Evolutionary conservation across 2,329 filamentous ascomycete genomes (phyloP).

Genomic region (Botrytis deweyae): DNA sequence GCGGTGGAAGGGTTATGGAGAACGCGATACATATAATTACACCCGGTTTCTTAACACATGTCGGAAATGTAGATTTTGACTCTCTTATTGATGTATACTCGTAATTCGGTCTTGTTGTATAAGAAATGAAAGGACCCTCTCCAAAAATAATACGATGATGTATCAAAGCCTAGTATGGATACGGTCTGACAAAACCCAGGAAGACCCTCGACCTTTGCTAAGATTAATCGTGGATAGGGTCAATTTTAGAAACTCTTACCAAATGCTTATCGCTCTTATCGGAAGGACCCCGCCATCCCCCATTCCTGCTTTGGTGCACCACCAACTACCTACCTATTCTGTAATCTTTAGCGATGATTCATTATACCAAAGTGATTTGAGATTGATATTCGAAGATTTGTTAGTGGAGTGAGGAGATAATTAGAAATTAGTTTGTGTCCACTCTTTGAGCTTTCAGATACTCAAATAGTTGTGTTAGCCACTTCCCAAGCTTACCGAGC

Average conservation of each 20-base stretch:
- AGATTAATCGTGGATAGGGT: background rate
- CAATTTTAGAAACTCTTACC: background rate
- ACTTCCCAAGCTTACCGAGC: background rate
- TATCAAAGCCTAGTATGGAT: too few relatives aligned
- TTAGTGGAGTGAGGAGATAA: background rate
- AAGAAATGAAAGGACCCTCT: too few relatives aligned
- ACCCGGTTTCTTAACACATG: too few relatives aligned
- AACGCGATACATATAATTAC: too few relatives aligned
- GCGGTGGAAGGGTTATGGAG: too few relatives aligned
- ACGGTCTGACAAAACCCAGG: too few relatives aligned
- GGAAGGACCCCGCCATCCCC: slow-evolving; percentile 13
- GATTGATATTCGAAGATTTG: background rate
- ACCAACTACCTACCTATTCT: slow-evolving; percentile 4
- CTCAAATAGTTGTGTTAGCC: background rate
- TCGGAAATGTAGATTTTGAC: too few relatives aligned
- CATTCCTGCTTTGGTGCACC: background rate
- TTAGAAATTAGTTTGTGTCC: background rate
- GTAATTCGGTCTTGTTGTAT: too few relatives aligned
- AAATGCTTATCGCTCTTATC: slow-evolving; percentile 17
- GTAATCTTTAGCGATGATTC: slow-evolving; percentile 9
- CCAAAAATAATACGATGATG: too few relatives aligned
- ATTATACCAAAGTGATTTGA: background rate
- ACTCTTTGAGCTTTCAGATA: background rate
- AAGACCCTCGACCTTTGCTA: too few relatives aligned
- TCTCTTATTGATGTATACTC: too few relatives aligned